Percentiles rank a stretch among this genome's conserved stretches.
Evolutionary conservation across 2,329 filamentous ascomycete species (phyloP).

Genomic region (Alternaria brassicae): DNA sequence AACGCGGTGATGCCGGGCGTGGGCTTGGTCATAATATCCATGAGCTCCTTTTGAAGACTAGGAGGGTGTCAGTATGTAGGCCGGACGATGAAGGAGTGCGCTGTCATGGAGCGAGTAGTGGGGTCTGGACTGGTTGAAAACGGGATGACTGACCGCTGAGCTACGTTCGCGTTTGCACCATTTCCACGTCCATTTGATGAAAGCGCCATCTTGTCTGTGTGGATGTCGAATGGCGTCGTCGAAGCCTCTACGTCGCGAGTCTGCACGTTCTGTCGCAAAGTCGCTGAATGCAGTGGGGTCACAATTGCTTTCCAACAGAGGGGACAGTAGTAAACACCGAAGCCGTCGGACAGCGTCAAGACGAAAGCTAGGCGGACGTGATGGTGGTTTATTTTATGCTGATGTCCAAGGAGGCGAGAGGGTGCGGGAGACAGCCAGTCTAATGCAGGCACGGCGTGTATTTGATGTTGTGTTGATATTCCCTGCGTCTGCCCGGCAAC

Average conservation of each 20-base stretch:
- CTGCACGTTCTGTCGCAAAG: not conserved
- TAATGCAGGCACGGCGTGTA: slow-evolving; percentile 1
- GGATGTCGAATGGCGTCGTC: not conserved
- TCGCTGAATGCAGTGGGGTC: not conserved
- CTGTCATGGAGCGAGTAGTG: slow-evolving; percentile 46
- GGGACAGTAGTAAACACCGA: not conserved
- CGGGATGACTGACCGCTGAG: slow-evolving; percentile 53
- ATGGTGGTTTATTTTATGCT: not conserved
- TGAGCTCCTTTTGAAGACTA: slow-evolving; percentile 95
- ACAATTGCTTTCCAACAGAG: not conserved
- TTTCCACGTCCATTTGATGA: slow-evolving; percentile 29
- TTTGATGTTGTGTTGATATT: slow-evolving; percentile 29
- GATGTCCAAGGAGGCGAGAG: not conserved
- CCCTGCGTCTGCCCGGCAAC: slow-evolving; percentile 30
- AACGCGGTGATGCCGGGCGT: slow-evolving; percentile 95
- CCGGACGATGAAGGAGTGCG: not conserved
- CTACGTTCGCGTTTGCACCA: slow-evolving; percentile 54
- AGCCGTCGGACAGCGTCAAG: not conserved
- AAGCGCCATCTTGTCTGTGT: slow-evolving; percentile 35
- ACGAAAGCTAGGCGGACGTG: not conserved
- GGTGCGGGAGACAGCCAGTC: not conserved
- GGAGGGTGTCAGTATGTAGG: slow-evolving; percentile 16
- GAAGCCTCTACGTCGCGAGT: not conserved
- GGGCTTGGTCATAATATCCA: slow-evolving; percentile 96
- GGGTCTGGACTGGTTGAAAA: not conserved